Evolutionary conservation across 2,329 filamentous ascomycete species (phyloP).

Genomic region (Sarocladium brachiariae): DNA sequence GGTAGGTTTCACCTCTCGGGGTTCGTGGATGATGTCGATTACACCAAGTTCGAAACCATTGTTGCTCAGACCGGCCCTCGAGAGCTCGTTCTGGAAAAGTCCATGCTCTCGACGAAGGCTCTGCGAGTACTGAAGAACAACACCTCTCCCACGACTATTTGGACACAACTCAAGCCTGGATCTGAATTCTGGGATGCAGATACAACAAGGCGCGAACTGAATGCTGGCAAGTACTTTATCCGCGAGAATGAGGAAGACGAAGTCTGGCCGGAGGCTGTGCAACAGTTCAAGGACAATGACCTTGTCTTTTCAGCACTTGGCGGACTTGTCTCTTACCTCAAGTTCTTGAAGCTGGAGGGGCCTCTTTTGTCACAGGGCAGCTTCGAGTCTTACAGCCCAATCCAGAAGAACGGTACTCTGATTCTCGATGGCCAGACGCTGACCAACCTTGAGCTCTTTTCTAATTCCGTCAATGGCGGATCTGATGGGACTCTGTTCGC

Average conservation of each 20-base stretch:
- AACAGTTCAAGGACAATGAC: conserved; percentile 69
- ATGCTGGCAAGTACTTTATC: conserved; percentile 72
- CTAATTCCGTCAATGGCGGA: conserved; percentile 84
- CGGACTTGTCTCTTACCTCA: conserved; percentile 79
- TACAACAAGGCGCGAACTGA: conserved; percentile 72
- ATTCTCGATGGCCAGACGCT: conserved; percentile 93
- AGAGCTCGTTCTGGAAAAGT: conserved; percentile 86
- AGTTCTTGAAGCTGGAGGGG: conserved; percentile 79
- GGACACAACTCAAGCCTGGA: conserved; percentile 83
- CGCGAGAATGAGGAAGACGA: conserved; percentile 49
- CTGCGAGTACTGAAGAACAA: conserved; percentile 94
- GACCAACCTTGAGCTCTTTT: conserved; percentile 95
- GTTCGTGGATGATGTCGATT: conserved; percentile 83
- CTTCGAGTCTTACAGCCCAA: conserved; percentile 87
- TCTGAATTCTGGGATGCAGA: conserved; percentile 91
- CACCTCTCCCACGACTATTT: conserved; percentile 84
- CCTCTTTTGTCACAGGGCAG: conserved; percentile 84
- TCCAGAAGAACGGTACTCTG: conserved; percentile 80
- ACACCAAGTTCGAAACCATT: conserved; percentile 96
- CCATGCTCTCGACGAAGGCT: conserved; percentile 76
- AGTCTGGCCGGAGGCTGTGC: conserved; percentile 68
- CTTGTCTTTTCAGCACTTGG: conserved; percentile 86
- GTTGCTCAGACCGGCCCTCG: conserved; percentile 86
- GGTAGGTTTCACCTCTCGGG: conserved; percentile 92
- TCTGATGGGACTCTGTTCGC: conserved; percentile 81